Evolutionary conservation across 352 stramenopile species (phyloP).

Genomic region (Phytopythium chamaehyphon): DNA sequence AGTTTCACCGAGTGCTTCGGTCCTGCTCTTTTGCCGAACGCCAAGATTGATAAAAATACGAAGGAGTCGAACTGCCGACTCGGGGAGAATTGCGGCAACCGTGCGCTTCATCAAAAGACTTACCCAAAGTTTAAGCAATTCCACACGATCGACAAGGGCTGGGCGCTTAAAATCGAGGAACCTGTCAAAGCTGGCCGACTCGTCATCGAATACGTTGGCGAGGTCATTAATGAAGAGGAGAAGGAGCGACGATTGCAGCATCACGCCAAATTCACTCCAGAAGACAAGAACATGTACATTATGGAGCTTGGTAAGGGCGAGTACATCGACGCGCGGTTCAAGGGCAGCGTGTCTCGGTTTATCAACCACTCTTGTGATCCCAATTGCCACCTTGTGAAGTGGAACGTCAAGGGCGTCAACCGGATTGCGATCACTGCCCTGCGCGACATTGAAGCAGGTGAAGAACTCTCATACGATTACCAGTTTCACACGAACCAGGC

Average conservation of each 20-base stretch:
- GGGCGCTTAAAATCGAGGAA: conserved; percentile 84
- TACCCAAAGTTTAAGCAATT: conserved; percentile 76
- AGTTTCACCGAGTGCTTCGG: conserved; percentile 92
- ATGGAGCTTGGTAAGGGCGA: conserved; percentile 91
- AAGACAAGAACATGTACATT: conserved; percentile 97
- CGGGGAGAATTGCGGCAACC: conserved; percentile 91
- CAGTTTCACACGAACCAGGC: conserved; percentile 89
- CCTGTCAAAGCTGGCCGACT: conserved; percentile 80
- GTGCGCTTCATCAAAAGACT: conserved; percentile 77
- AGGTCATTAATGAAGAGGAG: conserved; percentile 93
- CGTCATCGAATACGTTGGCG: conserved; percentile 93
- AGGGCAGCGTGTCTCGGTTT: conserved; percentile 93
- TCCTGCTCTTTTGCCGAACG: conserved; percentile 42
- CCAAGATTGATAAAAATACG: conserved; percentile 69
- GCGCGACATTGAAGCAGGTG: conserved; percentile 83
- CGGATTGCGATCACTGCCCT: conserved; percentile 92
- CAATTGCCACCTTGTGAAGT: conserved; percentile 94
- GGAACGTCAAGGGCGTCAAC: conserved; percentile 91
- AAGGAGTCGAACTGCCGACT: conserved; percentile 89
- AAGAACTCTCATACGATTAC: conserved; percentile 95
- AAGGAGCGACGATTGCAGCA: conserved; percentile 86
- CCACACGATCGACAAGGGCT: conserved; percentile 87
- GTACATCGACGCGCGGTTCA: conserved; percentile 94
- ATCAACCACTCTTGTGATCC: conserved; percentile 98
- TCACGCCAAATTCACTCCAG: conserved; percentile 81